Evolutionary conservation across 805 yeast genomes (phyloP), one percentile per base, ranked within the genome.

Genomic region (Lipomyces starkeyi): DNA sequence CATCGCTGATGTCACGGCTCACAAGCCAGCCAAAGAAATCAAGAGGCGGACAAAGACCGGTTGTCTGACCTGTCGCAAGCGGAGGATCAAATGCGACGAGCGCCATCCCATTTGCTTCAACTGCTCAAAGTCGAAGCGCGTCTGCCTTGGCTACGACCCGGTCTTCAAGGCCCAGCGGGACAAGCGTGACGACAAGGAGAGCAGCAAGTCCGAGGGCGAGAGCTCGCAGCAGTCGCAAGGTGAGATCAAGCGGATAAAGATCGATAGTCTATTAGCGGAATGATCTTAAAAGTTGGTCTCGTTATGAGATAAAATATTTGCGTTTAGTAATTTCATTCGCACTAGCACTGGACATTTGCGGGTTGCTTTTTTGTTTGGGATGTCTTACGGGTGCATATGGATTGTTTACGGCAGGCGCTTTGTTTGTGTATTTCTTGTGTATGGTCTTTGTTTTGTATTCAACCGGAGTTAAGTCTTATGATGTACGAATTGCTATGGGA

Each of bases 1-100:
- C 13, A 59, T 68, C 20, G 66, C 67, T 8, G 69, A 68, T 32
- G 66, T 68, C 20, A 58, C 71, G 20, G 67, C 62, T 25, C 67
- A 57, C 54, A 65, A 65, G 43, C 64, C 67, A 11, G 53, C 57
- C 34, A 65, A 64, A 61, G 72, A 68, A 52, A 62, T 69, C 67
- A 70, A 70, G 68, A 62, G 71, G 29, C 65, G 74, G 54, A 74
- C 76, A 17, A 73, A 74, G 49, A 73, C 76, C 35, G 90, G 90
- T 17, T 86, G 90, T 74, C 76, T 85, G 62, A 86, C 88, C 11
- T 88, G 91, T 73, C 84, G 91, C 63, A 85, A 86, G 67, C 81
- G 91, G 57, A 88, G 88, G 76, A 86, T 87, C 80, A 88, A 87
- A 74, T 88, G 91, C 77, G 91, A 88, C 74, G 89, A 86, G 75